Conservation (phyloP, 768 basidiomycete species). For the Panaeolus papilionaceus region DNA sequence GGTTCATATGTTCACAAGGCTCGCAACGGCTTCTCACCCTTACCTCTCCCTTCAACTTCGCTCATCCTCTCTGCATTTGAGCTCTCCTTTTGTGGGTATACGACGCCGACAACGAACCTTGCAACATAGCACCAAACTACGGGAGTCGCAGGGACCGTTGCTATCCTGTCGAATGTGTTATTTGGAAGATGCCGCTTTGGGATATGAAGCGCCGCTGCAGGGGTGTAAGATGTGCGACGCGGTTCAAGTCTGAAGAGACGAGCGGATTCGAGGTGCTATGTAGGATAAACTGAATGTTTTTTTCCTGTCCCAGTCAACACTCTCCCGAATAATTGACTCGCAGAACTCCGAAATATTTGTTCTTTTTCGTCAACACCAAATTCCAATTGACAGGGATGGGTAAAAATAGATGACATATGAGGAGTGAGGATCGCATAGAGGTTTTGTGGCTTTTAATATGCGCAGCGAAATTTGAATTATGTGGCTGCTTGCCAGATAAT, state of each 20-base stretch:
- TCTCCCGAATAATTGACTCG: constrained; percentile 5
- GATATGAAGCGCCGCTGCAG: constrained; percentile 12
- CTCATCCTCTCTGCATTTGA: constrained; percentile 3
- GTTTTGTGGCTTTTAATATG: constrained; percentile 1
- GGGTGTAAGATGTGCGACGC: background rate
- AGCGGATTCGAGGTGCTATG: background rate
- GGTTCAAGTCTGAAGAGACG: background rate
- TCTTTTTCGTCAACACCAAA: background rate
- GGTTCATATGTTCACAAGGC: constrained; percentile 1
- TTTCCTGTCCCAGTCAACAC: background rate
- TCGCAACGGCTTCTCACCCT: constrained; percentile 10
- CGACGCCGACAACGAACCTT: background rate
- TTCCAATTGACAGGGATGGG: constrained; percentile 1
- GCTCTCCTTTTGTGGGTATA: constrained; percentile 4
- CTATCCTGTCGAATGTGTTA: background rate
- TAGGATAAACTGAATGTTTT: background rate
- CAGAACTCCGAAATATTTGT: background rate
- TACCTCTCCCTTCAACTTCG: constrained; percentile 3
- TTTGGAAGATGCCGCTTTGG: background rate
- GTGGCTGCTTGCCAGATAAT: background rate
- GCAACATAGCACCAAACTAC: constrained; percentile 4
- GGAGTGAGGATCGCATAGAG: background rate
- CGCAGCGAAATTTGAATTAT: background rate
- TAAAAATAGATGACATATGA: background rate
- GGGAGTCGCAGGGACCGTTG: constrained; percentile 10